phyloP scores from a whole-genome alignment of 2,329 filamentous ascomycete genomes.

The Myriosclerotinia curreyana region DNA sequence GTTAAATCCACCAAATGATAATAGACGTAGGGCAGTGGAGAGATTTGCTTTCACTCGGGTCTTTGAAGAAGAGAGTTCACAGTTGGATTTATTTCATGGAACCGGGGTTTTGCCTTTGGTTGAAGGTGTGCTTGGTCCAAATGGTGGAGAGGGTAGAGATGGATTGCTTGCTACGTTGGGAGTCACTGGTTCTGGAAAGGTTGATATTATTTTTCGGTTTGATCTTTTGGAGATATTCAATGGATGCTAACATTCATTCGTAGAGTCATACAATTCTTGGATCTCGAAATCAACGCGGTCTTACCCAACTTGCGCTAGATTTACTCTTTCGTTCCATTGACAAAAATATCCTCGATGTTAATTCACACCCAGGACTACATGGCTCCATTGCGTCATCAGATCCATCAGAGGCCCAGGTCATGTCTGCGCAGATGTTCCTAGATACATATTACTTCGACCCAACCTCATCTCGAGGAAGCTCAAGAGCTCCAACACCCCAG shows the following conservation, averaged over 20 bases:
- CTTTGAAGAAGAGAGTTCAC: conserved; percentile 80
- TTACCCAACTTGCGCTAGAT: conserved; percentile 90
- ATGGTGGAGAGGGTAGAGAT: conserved; percentile 77
- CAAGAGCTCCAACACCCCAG: conserved; percentile 68
- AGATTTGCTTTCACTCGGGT: conserved; percentile 93
- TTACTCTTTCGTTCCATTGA: conserved; percentile 81
- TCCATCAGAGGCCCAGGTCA: conserved; percentile 74
- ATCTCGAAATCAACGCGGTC: conserved; percentile 77
- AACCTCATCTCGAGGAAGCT: conserved; percentile 56
- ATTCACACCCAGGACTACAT: conserved; percentile 59
- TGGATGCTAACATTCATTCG: conserved; percentile 19
- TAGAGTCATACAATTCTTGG: conserved; percentile 96
- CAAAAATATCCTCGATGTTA: conserved; percentile 64
- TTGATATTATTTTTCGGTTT: conserved; percentile 43
- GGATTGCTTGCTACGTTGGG: conserved; percentile 87
- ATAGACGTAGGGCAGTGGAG: conserved; percentile 81
- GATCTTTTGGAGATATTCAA: background rate
- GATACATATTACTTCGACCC: conserved; percentile 73
- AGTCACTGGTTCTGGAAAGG: conserved; percentile 95
- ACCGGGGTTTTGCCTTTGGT: conserved; percentile 73
- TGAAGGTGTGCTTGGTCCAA: conserved; percentile 72
- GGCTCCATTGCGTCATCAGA: conserved; percentile 75
- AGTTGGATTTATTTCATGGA: conserved; percentile 82
- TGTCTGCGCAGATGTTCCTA: conserved; percentile 71
- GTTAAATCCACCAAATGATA: conserved; percentile 76